Evolutionary conservation across 208 protist species (phyloP).

Genomic region (Acanthamoeba culbertsoni): DNA sequence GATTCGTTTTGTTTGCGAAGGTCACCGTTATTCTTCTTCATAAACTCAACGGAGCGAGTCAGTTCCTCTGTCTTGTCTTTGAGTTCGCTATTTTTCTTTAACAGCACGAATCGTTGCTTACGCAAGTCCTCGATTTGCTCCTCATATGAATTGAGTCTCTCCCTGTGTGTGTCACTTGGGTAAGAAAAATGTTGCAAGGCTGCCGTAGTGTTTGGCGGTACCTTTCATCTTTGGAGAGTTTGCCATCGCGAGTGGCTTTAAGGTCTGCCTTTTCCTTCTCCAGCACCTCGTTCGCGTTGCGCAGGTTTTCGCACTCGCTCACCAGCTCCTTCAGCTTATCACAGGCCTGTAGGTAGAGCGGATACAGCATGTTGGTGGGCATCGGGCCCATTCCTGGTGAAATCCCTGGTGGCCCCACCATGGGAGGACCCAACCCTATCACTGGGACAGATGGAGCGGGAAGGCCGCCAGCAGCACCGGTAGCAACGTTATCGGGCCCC

Average conservation of each 20-base stretch:
- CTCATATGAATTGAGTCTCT: background rate
- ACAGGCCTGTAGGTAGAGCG: background rate
- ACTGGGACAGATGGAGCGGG: no score
- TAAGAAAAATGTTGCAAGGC: no score
- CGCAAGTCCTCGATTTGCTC: background rate
- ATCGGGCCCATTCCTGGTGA: background rate
- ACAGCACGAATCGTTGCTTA: background rate
- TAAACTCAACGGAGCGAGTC: background rate
- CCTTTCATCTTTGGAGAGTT: background rate
- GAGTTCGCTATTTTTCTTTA: constrained; percentile 5
- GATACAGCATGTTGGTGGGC: background rate
- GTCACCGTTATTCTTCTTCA: constrained; percentile 9
- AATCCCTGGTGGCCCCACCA: background rate
- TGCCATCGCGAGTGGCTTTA: background rate
- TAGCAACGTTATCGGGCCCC: no score
- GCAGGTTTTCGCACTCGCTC: background rate
- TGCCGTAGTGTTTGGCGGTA: background rate
- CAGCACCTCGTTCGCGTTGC: background rate
- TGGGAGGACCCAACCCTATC: no score
- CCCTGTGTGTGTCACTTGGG: background rate
- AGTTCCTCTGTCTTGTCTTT: background rate
- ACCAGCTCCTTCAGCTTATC: constrained; percentile 1
- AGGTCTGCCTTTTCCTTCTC: background rate
- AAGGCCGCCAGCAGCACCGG: no score
- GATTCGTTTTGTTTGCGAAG: background rate